phyloP scores from a whole-genome alignment of 257 asterid species.

The Misopates orontium region DNA sequence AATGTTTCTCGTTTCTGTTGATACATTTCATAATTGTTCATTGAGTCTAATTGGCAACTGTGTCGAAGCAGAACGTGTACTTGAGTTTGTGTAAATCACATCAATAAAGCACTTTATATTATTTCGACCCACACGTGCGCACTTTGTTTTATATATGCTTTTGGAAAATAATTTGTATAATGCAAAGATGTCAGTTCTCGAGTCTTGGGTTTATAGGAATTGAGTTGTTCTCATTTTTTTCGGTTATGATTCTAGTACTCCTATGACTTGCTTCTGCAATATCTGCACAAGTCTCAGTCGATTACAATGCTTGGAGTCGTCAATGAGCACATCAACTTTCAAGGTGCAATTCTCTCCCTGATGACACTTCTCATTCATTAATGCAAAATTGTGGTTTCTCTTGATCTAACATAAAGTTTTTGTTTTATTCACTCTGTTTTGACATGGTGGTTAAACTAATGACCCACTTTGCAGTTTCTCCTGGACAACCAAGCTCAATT shows the following conservation, averaged over 20 bases:
- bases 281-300: conserved; percentile 83
- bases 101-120: neutral
- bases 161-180: neutral
- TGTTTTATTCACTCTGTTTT: conserved; percentile 13
- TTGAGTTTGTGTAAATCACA: neutral
- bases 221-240: conserved; percentile 27
- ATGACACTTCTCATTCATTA: conserved; percentile 3
- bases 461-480: conserved; percentile 64
- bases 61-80: neutral
- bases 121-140: neutral
- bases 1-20: neutral
- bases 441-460: conserved; percentile 16
- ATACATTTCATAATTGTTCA: neutral
- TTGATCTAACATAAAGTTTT: conserved; percentile 1
- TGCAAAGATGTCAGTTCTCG: conserved; percentile 2
- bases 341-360: conserved; percentile 49
- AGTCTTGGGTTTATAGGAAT: conserved; percentile 13
- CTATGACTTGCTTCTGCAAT: conserved; percentile 87
- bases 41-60: neutral
- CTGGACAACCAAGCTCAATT: conserved; percentile 88
- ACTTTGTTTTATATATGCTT: neutral
- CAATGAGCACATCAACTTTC: conserved; percentile 94
- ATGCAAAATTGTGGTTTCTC: conserved; percentile 8
- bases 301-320: conserved; percentile 87
- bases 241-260: conserved; percentile 60